Evolutionary conservation across 257 asterid genomes (phyloP).

Genomic region (Linderniella brevidens): DNA sequence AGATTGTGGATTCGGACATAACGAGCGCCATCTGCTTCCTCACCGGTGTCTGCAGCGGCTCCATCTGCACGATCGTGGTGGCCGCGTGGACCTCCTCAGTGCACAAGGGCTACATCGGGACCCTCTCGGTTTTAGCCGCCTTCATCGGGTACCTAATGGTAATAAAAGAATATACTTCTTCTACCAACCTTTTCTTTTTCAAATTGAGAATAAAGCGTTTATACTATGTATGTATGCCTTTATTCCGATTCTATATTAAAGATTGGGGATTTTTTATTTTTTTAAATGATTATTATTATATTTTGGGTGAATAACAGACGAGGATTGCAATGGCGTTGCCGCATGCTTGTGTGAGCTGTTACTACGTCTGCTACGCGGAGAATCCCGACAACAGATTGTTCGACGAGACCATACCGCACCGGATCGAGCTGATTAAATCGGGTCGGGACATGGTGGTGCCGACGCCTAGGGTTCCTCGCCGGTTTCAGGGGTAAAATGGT

Average conservation of each 20-base stretch:
- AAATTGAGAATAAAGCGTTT: constrained; percentile 2
- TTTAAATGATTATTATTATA: constrained; percentile 3
- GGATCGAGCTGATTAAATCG: constrained; percentile 31
- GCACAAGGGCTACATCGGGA: constrained; percentile 51
- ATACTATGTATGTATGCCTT: constrained; percentile 2
- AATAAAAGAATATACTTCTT: constrained; percentile 8
- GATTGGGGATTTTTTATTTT: not conserved
- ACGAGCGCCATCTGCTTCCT: constrained; percentile 87
- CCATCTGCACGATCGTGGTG: constrained; percentile 70
- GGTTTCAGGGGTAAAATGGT: constrained; percentile 29
- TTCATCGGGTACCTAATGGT: constrained; percentile 94
- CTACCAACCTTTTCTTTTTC: not conserved
- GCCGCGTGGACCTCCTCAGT: constrained; percentile 72
- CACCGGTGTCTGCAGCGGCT: constrained; percentile 83
- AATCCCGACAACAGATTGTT: constrained; percentile 60
- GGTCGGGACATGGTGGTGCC: constrained; percentile 42
- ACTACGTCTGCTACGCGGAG: constrained; percentile 93
- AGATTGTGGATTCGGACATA: constrained; percentile 78
- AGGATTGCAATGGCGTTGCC: constrained; percentile 98
- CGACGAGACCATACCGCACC: constrained; percentile 46
- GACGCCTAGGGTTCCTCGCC: constrained; percentile 67
- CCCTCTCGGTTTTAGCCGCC: constrained; percentile 58
- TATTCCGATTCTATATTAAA: not conserved
- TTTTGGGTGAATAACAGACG: constrained; percentile 35
- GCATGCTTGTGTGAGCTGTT: constrained; percentile 86